Evolutionary conservation across 1,139 yeast genomes (phyloP), one percentile per base, ranked within the genome.

Genomic region (Blastobotrys persicus): DNA sequence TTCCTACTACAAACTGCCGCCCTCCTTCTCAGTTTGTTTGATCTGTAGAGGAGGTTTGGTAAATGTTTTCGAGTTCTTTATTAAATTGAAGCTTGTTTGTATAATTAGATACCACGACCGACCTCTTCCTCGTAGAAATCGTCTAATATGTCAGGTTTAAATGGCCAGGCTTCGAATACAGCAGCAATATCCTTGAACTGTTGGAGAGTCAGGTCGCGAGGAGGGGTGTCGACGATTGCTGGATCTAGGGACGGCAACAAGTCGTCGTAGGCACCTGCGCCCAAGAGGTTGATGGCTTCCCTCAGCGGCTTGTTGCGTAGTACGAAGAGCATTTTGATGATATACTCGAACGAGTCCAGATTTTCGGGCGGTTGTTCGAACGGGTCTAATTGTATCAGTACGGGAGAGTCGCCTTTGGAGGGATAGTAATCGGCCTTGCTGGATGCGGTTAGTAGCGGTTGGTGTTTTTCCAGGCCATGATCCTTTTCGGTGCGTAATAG

Each of bases 181-280:
- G 75, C 65, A 2, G 81, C 73, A 6, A 91, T 63, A 4, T 64
- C 59, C 5, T 72, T 53, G 53, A 84, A 72, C 16, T 88, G 94
- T 1, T 77, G 78, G 4, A 72, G 62, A 0, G 80, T 70, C 50
- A 89, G 68, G 2, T 77, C 77, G 16, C 70, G 66, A 0, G 86
- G 79, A 2, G 65, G 61, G 53, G 74, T 78, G 9, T 75, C 63
- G 49, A 80, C 59, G 2, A 83, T 50, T 2, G 76, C 71, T 1
- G 67, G 61, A 0, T 76, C 53, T 5, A 76, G 62, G 12, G 68
- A 64, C 1, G 71, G 69, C 48, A 82, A 74, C 54, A 83, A 81
- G n/a, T 81, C 85, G 4, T 69, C 76, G 9, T 42, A 47, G 0
- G 94, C 96, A 1, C 96, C 97, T 0, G 95, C 91, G 0, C 95